Percentiles rank a stretch among this genome's conserved stretches.
These are phyloP conservation scores for Forsythia suspensa DNA, from an alignment of 257 asterid species.

Conservation along the genomic window DNA sequence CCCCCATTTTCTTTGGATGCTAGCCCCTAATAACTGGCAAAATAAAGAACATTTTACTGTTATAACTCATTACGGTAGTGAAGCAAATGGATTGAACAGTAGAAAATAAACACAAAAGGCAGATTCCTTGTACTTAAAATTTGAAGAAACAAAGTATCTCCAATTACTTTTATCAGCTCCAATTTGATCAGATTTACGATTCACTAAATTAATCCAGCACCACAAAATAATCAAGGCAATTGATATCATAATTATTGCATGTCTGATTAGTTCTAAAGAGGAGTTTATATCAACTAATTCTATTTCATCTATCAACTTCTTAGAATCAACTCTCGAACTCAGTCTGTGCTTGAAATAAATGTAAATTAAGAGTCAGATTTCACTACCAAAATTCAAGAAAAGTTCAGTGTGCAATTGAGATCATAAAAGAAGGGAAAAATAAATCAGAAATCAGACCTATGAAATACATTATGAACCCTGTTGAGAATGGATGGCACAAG, in stretches of 20 bases:
- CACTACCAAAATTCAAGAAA: neutral
- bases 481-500: no score
- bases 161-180: no score
- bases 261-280: neutral
- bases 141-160: neutral
- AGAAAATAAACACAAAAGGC: neutral
- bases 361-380: neutral
- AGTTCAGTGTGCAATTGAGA: neutral
- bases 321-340: neutral
- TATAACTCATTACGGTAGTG: neutral
- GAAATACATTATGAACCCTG: neutral
- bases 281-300: no score
- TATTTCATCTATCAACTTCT: no score
- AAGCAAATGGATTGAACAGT: neutral
- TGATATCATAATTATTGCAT: no score
- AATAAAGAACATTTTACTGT: neutral
- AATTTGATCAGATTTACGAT: no score
- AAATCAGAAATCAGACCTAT: neutral
- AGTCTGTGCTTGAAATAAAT: no score
- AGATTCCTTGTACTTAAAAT: neutral
- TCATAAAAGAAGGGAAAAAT: no score
- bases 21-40: neutral
- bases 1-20: neutral
- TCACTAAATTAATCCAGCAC: neutral
- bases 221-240: neutral